Percentiles rank a stretch among this genome's conserved stretches.
Conservation (phyloP, 2,329 filamentous ascomycete genomes). For the Spiromastix sp. region DNA sequence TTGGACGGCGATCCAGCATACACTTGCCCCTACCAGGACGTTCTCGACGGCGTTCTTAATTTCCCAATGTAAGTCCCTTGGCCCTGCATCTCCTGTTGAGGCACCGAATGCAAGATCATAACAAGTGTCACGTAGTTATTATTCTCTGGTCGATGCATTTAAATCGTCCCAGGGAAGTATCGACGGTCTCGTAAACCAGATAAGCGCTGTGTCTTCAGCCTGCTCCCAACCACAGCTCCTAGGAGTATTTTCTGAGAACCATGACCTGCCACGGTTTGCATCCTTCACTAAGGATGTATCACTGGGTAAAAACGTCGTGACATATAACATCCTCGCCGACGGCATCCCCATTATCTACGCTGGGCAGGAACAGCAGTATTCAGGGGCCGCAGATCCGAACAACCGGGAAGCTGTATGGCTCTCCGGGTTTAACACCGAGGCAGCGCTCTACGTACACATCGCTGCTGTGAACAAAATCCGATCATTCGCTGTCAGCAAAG, state of each 20-base stretch:
- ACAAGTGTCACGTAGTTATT: neutral
- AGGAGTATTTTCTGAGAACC: slow-evolving; percentile 49
- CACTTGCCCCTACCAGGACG: slow-evolving; percentile 34
- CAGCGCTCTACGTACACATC: slow-evolving; percentile 42
- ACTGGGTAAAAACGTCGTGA: slow-evolving; percentile 50
- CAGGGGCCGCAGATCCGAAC: slow-evolving; percentile 38
- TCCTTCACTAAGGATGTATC: slow-evolving; percentile 42
- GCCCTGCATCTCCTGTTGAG: neutral
- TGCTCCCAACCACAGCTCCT: slow-evolving; percentile 27
- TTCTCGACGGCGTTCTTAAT: slow-evolving; percentile 36
- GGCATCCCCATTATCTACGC: slow-evolving; percentile 57
- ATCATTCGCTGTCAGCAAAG: slow-evolving; percentile 29
- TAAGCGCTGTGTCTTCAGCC: slow-evolving; percentile 27
- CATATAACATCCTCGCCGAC: slow-evolving; percentile 49
- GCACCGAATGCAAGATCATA: neutral
- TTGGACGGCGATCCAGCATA: slow-evolving; percentile 26
- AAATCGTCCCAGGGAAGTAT: neutral
- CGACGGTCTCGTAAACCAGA: slow-evolving; percentile 14
- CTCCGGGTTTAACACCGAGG: slow-evolving; percentile 37
- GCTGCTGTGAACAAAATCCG: slow-evolving; percentile 42
- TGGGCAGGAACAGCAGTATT: slow-evolving; percentile 54
- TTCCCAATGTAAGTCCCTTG: slow-evolving; percentile 34
- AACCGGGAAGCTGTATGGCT: slow-evolving; percentile 51
- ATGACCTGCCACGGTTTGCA: slow-evolving; percentile 47
- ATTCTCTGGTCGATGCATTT: slow-evolving; percentile 8